Percentiles rank a stretch among this genome's conserved stretches.
phyloP scores from a whole-genome alignment of 768 basidiomycete genomes.

The Phaeolepiota aurea region DNA sequence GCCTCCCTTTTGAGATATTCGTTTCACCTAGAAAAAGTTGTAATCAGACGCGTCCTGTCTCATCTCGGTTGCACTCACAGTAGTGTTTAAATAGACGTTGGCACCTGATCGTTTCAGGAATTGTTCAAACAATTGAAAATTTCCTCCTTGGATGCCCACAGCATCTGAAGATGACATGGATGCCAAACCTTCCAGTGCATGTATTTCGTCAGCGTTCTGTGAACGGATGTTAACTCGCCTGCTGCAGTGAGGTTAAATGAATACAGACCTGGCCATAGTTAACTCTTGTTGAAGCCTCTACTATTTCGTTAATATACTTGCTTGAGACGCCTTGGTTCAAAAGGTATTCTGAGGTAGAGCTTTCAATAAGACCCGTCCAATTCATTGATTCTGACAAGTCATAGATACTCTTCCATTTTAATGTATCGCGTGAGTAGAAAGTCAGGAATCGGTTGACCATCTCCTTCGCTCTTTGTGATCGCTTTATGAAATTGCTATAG shows the following conservation, averaged over 20 bases:
- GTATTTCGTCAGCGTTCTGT: constrained; percentile 65
- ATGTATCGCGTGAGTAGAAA: constrained; percentile 47
- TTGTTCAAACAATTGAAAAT: constrained; percentile 76
- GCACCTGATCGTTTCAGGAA: constrained; percentile 71
- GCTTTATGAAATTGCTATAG: neutral
- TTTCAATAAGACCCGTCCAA: constrained; percentile 40
- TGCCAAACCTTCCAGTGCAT: constrained; percentile 65
- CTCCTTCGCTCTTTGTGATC: constrained; percentile 36
- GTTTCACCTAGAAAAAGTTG: constrained; percentile 36
- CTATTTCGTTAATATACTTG: constrained; percentile 60
- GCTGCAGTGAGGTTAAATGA: constrained; percentile 2
- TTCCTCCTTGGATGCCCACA: constrained; percentile 64
- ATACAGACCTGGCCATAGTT: constrained; percentile 68
- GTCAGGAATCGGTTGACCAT: constrained; percentile 44
- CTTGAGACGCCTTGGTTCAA: constrained; percentile 42
- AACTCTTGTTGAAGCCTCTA: constrained; percentile 75
- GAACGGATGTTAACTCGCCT: neutral
- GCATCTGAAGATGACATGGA: constrained; percentile 71
- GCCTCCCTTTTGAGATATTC: constrained; percentile 38
- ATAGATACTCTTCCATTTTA: constrained; percentile 56
- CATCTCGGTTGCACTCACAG: constrained; percentile 28
- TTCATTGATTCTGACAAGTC: constrained; percentile 44
- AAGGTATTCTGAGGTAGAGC: constrained; percentile 52
- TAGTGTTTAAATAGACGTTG: constrained; percentile 59
- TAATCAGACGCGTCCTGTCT: neutral